Evolutionary conservation across 1,284 basidiomycete genomes (phyloP), one percentile per base, ranked within the genome.

Genomic region (Leucoagaricus sp.): DNA sequence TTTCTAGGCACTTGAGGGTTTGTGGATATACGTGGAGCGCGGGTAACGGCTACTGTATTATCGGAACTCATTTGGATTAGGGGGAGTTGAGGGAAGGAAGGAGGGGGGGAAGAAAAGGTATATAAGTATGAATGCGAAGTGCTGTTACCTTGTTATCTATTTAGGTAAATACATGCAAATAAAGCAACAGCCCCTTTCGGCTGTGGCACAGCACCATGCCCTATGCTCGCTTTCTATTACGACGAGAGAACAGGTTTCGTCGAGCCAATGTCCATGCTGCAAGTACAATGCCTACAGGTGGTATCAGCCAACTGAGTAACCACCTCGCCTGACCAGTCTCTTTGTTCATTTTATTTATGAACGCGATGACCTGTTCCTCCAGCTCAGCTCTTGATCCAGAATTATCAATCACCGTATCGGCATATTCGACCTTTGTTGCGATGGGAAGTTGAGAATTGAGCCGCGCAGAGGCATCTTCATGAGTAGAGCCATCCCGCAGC

Each of bases 381-480:
- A 96, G 77, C 52, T 94, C 92, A 33, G 79, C 69, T 4, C 79
- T 73, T 0, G 87, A 79, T 1, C 93, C 91, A 4, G 91, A 92
- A 70, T 99, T 99, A 74, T 98, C 94, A 33, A 99, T 73, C 42
- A 98, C 86, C 38, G 86, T 69, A 66, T 97, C 94, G 0, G 95
- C 96, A 65, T 93, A 96, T 9, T 75, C 65, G 5, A 94, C 76
- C 72, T 99, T 99, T 23, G 85, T 76, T 0, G 83, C 69, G 33
- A 98, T 89, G 0, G 93, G 82, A 53, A 94, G 73, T 71, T 99
- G 96, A 0, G 96, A 84, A 25, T 82, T 79, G 21, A 98, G 81
- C 9, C 96, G 84, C 1, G 89, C 72, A 33, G 76, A 73, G 0
- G 96, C 96, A 61, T 89, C 83, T 57, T 82, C 77, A 40, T 74